phyloP scores from a whole-genome alignment of 2,329 filamentous ascomycete species.

The Fusarium abutilonis region DNA sequence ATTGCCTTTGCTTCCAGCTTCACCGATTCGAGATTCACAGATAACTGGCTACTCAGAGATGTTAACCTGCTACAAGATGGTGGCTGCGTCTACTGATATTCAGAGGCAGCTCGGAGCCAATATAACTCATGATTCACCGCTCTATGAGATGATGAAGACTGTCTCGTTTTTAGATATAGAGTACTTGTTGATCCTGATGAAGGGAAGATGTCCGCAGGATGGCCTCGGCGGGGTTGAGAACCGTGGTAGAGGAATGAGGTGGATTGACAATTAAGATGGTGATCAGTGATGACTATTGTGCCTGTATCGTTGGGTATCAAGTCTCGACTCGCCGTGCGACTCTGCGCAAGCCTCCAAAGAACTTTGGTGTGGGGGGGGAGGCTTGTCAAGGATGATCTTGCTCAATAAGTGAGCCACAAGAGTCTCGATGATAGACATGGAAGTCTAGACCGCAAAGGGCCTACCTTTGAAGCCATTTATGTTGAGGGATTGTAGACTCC shows the following conservation, averaged over 20 bases:
- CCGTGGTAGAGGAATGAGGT: constrained; percentile 13
- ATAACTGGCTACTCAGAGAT: constrained; percentile 5
- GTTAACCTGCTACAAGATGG: constrained; percentile 8
- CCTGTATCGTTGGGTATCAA: too few relatives aligned
- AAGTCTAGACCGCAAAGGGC: too few relatives aligned
- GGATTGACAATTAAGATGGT: constrained; percentile 1
- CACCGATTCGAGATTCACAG: constrained; percentile 15
- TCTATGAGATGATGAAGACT: constrained; percentile 11
- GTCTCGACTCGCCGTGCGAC: too few relatives aligned
- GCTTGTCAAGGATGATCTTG: too few relatives aligned
- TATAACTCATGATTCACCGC: constrained; percentile 33
- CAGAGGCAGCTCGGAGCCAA: not conserved
- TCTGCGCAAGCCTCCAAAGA: too few relatives aligned
- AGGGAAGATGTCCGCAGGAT: constrained; percentile 25
- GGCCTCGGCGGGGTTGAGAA: constrained; percentile 27
- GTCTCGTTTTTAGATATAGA: constrained; percentile 1
- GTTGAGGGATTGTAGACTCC: too few relatives aligned
- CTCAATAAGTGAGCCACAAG: too few relatives aligned
- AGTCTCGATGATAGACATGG: too few relatives aligned
- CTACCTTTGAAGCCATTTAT: too few relatives aligned
- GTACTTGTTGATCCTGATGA: constrained; percentile 13
- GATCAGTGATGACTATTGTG: not conserved
- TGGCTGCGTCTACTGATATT: constrained; percentile 18
- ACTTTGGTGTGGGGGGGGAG: too few relatives aligned
- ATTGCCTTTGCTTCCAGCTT: constrained; percentile 13